Evolutionary conservation across 228 moss, liverwort and hornwort genomes (phyloP).

Genomic region (Sphagnum magellanicum): DNA sequence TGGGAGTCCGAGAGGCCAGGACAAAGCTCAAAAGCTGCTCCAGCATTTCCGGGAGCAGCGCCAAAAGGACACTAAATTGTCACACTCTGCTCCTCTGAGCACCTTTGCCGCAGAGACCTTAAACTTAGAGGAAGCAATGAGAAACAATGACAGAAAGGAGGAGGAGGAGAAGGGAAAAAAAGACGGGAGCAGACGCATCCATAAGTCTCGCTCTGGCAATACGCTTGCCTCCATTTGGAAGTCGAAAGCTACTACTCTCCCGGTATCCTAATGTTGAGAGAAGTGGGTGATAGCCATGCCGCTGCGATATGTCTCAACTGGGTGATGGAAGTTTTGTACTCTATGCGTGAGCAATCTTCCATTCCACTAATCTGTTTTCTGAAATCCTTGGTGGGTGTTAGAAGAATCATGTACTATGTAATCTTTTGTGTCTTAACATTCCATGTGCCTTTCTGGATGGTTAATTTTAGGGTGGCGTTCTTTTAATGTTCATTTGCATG

Average conservation of each 20-base stretch:
- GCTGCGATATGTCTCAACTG: too few relatives aligned
- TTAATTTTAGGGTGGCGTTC: too few relatives aligned
- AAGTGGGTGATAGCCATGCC: too few relatives aligned
- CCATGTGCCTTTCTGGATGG: too few relatives aligned
- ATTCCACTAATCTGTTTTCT: too few relatives aligned
- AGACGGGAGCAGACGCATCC: conserved; percentile 10
- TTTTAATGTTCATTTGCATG: too few relatives aligned
- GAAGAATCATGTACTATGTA: too few relatives aligned
- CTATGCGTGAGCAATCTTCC: too few relatives aligned
- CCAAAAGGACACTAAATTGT: conserved; percentile 50
- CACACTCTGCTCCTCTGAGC: conserved; percentile 35
- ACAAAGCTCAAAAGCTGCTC: conserved; percentile 74
- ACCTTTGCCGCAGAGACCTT: conserved; percentile 3
- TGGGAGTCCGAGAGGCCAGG: conserved; percentile 63
- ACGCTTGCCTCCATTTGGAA: conserved; percentile 57
- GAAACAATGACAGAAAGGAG: conserved; percentile 17
- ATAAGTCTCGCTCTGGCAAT: conserved; percentile 40
- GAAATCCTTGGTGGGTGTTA: too few relatives aligned
- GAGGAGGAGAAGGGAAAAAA: conserved; percentile 18
- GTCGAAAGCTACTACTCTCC: conserved; percentile 11
- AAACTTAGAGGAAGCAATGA: conserved; percentile 9
- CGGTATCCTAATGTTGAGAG: too few relatives aligned
- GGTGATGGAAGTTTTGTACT: too few relatives aligned
- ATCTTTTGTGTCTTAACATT: too few relatives aligned
- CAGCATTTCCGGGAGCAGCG: conserved; percentile 74